A percentile compares a stretch with the other conserved stretches of the same genome.
Conservation (phyloP, 2,329 filamentous ascomycete genomes). For the Kalaharituber pfeilii region DNA sequence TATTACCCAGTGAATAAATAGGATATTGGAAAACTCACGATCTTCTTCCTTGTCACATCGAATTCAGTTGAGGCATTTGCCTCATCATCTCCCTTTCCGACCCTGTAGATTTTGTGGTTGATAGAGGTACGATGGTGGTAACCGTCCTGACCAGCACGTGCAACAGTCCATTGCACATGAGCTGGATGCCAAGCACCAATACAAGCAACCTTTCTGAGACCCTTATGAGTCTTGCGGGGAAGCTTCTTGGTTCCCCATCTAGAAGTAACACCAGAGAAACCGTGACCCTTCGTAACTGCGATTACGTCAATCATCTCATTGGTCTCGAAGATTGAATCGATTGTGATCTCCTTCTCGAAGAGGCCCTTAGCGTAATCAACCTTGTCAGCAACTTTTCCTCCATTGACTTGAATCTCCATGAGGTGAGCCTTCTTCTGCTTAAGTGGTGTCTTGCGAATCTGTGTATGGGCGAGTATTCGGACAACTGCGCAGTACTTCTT, state of each 20-base stretch:
- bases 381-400: conserved; percentile 89
- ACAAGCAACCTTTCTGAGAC: conserved; percentile 99
- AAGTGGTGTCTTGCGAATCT: conserved; percentile 96
- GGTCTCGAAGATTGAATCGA: conserved; percentile 93
- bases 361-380: conserved; percentile 86
- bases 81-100: conserved; percentile 81
- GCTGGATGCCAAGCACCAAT: conserved; percentile 99
- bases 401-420: conserved; percentile 99
- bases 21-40: conserved; percentile 51
- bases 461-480: conserved; percentile 96
- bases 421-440: conserved; percentile 99
- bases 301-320: conserved; percentile 99
- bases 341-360: conserved; percentile 96
- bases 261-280: conserved; percentile 90
- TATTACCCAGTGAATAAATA: neutral
- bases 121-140: conserved; percentile 99
- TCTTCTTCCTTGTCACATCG: conserved; percentile 97
- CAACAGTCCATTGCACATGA: conserved; percentile 99
- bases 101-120: conserved; percentile 99
- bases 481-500: conserved; percentile 99
- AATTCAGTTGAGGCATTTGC: conserved; percentile 87
- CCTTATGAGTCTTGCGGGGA: conserved; percentile 99
- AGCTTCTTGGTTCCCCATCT: conserved; percentile 99
- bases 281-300: conserved; percentile 98
- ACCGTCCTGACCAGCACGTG: conserved; percentile 97